Conservation (phyloP, 352 stramenopile species). For the Phytophthora hybrid region DNA sequence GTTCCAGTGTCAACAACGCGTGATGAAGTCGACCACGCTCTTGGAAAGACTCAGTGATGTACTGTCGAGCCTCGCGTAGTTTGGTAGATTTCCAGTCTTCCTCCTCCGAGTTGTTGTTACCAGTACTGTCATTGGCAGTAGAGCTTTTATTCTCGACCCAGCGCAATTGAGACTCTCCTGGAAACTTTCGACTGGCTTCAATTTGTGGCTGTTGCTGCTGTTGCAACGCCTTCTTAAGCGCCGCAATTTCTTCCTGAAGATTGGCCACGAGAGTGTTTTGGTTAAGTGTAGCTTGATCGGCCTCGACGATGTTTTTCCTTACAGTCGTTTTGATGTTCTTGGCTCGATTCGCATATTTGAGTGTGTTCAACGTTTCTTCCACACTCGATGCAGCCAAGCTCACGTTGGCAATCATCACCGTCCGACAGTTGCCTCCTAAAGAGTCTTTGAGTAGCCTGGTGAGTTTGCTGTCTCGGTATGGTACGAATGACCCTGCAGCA, state of each 20-base stretch:
- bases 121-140: not conserved
- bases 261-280: slow-evolving; percentile 89
- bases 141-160: slow-evolving; percentile 34
- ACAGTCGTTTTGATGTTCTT: slow-evolving; percentile 96
- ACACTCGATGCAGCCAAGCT: slow-evolving; percentile 80
- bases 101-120: slow-evolving; percentile 37
- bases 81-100: slow-evolving; percentile 32
- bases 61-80: slow-evolving; percentile 61
- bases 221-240: slow-evolving; percentile 73
- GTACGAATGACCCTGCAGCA: slow-evolving; percentile 66
- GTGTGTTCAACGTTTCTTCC: slow-evolving; percentile 94
- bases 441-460: slow-evolving; percentile 92
- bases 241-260: slow-evolving; percentile 87
- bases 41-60: slow-evolving; percentile 88
- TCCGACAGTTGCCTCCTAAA: slow-evolving; percentile 93
- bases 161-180: slow-evolving; percentile 4
- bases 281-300: slow-evolving; percentile 86
- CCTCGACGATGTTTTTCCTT: slow-evolving; percentile 85
- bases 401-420: slow-evolving; percentile 95
- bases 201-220: slow-evolving; percentile 37
- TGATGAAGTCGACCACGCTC: slow-evolving; percentile 85
- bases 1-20: slow-evolving; percentile 81
- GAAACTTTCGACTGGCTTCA: slow-evolving; percentile 1
- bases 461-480: slow-evolving; percentile 92
- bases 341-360: slow-evolving; percentile 94